These are phyloP conservation scores for Yarrowia yakushimensis DNA, from an alignment of 805 yeast species.

Conservation along the genomic window DNA sequence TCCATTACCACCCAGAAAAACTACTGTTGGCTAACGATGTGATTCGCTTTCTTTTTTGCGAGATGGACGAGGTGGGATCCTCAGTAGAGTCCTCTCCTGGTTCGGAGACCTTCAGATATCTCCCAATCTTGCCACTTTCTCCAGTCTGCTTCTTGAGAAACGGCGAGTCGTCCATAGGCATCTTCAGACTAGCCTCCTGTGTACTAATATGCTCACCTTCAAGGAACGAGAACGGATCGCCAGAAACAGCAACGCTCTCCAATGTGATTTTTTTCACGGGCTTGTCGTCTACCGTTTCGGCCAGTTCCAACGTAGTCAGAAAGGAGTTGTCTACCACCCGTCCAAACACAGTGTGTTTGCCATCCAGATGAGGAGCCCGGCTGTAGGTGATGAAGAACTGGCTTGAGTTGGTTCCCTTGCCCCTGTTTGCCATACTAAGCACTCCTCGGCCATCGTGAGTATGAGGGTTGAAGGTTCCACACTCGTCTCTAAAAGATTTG, in stretches of 20 bases:
- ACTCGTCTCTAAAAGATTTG: conserved; percentile 37
- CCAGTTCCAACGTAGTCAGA: conserved; percentile 48
- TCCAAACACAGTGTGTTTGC: conserved; percentile 78
- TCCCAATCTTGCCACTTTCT: conserved; percentile 28
- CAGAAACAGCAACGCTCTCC: conserved; percentile 26
- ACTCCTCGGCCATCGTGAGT: conserved; percentile 77
- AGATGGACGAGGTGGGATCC: background rate
- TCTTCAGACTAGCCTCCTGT: background rate
- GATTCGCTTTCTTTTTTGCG: conserved; percentile 26
- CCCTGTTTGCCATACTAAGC: conserved; percentile 88
- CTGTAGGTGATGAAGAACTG: conserved; percentile 82
- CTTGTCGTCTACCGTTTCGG: conserved; percentile 34
- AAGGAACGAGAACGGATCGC: conserved; percentile 30
- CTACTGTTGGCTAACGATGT: conserved; percentile 29
- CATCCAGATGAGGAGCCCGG: conserved; percentile 68
- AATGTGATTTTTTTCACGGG: conserved; percentile 49
- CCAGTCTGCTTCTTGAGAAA: conserved; percentile 28
- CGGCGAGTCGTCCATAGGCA: conserved; percentile 30
- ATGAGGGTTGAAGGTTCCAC: conserved; percentile 41
- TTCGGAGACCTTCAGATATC: conserved; percentile 28
- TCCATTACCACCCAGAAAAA: conserved; percentile 31
- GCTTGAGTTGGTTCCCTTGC: conserved; percentile 89
- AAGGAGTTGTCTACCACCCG: conserved; percentile 43
- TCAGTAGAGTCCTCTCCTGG: background rate
- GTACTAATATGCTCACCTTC: background rate